A percentile compares a stretch with the other conserved stretches of the same genome.
These are phyloP conservation scores for Hypericum perforatum DNA, from an alignment of 345 rosid species.

Conservation along the genomic window DNA sequence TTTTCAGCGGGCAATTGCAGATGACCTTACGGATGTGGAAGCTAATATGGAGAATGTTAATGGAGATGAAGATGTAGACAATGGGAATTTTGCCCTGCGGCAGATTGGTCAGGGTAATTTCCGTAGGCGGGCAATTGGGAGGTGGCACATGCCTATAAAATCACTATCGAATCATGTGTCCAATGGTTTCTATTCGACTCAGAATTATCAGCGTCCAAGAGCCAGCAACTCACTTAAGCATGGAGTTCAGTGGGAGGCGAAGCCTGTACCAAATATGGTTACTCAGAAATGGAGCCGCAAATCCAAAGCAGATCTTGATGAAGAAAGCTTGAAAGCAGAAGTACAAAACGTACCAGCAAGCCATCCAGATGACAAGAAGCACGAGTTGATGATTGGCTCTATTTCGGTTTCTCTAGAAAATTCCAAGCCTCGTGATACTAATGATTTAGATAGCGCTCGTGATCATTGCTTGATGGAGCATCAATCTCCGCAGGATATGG, in stretches of 20 bases:
- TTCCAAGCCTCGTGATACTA: conserved; percentile 24
- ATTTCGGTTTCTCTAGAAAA: conserved; percentile 56
- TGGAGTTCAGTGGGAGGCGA: conserved; percentile 38
- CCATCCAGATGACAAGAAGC: conserved; percentile 35
- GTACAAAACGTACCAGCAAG: conserved; percentile 31
- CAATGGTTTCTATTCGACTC: conserved; percentile 38
- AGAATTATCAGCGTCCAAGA: conserved; percentile 33
- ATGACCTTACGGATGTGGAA: conserved; percentile 36
- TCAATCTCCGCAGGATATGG: conserved; percentile 29
- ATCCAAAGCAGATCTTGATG: conserved; percentile 37
- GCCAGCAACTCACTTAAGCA: conserved; percentile 42
- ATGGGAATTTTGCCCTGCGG: conserved; percentile 28
- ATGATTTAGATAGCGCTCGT: conserved; percentile 23
- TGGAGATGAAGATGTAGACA: conserved; percentile 27
- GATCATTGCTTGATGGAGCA: conserved; percentile 29
- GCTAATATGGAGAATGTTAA: conserved; percentile 25
- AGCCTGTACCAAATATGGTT: conserved; percentile 22
- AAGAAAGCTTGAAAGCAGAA: conserved; percentile 24
- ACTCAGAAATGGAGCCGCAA: conserved; percentile 74
- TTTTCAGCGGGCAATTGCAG: conserved; percentile 21
- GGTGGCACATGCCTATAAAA: conserved; percentile 31
- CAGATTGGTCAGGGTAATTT: conserved; percentile 24
- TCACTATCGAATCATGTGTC: conserved; percentile 31
- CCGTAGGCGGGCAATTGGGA: conserved; percentile 18
- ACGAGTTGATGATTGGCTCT: conserved; percentile 73